These are phyloP conservation scores for Jaltomata sinuosa DNA, from an alignment of 257 asterid genomes.

Conservation along the genomic window DNA sequence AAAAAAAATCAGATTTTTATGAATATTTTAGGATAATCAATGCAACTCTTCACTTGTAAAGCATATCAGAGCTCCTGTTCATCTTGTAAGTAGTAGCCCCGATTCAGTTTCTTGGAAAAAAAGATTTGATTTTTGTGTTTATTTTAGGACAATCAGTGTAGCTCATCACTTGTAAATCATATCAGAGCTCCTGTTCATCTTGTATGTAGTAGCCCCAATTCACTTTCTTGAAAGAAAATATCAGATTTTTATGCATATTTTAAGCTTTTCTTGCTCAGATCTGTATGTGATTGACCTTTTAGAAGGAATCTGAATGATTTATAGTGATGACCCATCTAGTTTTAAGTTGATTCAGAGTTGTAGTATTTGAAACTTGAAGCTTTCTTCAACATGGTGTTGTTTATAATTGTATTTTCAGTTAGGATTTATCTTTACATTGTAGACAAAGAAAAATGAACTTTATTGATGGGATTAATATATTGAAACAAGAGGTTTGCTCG, in stretches of 20 bases:
- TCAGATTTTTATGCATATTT: background rate
- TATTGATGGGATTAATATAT: background rate
- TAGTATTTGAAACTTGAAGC: background rate
- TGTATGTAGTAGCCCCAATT: background rate
- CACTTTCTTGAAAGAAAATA: background rate
- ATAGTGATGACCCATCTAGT: too few species aligned
- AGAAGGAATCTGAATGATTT: too few species aligned
- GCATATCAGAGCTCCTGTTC: slow-evolving; percentile 15
- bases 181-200: background rate
- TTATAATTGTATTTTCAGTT: background rate
- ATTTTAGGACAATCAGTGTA: background rate
- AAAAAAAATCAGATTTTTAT: background rate
- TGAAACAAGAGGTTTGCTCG: background rate
- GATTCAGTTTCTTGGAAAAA: background rate
- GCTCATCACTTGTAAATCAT: background rate
- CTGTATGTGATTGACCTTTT: too few species aligned
- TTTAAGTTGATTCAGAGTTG: too few species aligned
- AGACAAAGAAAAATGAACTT: background rate
- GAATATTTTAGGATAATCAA: background rate
- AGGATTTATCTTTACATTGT: background rate
- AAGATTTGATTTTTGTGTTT: background rate
- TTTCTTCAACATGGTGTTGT: background rate
- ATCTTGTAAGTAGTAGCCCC: slow-evolving; percentile 2
- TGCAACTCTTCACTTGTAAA: slow-evolving; percentile 9
- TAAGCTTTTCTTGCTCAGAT: too few species aligned